phyloP scores from a whole-genome alignment of 2,329 filamentous ascomycete genomes.

The Ophiostoma himal-ulmi region DNA sequence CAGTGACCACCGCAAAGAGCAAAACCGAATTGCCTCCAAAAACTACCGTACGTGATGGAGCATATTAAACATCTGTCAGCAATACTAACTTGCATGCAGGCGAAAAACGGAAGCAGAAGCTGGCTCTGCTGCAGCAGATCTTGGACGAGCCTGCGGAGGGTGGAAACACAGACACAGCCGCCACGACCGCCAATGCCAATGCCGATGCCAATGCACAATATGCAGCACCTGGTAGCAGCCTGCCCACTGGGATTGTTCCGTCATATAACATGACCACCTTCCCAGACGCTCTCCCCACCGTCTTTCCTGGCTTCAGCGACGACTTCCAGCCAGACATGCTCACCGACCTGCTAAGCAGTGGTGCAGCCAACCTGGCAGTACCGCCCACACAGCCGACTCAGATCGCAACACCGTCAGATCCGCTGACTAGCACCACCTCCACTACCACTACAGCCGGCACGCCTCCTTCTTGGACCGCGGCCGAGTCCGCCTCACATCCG shows the following conservation, averaged over 20 bases:
- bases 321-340: not conserved
- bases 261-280: not conserved
- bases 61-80: not conserved
- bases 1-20: constrained; percentile 28
- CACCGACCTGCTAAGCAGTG: not conserved
- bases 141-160: constrained; percentile 24
- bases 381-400: not conserved
- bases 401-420: not conserved
- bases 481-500: not conserved
- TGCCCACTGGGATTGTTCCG: not conserved
- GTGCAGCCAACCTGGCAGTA: not conserved
- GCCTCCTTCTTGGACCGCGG: not conserved
- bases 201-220: not conserved
- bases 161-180: not conserved
- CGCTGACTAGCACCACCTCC: not conserved
- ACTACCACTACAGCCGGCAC: not conserved
- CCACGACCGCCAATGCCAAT: not conserved
- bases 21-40: constrained; percentile 30
- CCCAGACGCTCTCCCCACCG: not conserved
- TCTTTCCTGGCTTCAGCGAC: not conserved
- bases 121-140: constrained; percentile 38
- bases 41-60: constrained; percentile 26
- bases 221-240: not conserved
- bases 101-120: constrained; percentile 41
- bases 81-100: constrained; percentile 31